Conservation (phyloP, 257 asterid species). For the Gentiana dahurica region DNA sequence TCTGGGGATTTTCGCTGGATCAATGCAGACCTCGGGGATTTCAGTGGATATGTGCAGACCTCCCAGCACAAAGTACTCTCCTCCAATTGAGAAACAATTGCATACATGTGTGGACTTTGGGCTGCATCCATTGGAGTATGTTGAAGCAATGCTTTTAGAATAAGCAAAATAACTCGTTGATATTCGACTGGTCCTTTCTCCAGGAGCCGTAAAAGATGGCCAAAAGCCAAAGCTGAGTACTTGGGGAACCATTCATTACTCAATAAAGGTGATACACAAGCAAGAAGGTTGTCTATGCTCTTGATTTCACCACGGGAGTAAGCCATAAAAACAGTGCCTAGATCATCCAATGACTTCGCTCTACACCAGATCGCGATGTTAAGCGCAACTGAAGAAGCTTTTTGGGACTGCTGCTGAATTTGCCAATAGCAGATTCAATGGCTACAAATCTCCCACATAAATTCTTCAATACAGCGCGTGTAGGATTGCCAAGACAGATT, state of each 20-base stretch:
- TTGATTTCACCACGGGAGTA: slow-evolving; percentile 74
- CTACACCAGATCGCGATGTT: slow-evolving; percentile 84
- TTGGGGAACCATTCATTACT: slow-evolving; percentile 96
- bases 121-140: slow-evolving; percentile 95
- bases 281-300: slow-evolving; percentile 77
- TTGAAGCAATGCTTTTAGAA: slow-evolving; percentile 92
- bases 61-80: slow-evolving; percentile 98
- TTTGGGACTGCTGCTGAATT: slow-evolving; percentile 53
- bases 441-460: too few species aligned
- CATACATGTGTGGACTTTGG: slow-evolving; percentile 97
- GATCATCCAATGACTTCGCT: slow-evolving; percentile 72
- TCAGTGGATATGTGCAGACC: slow-evolving; percentile 10
- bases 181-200: slow-evolving; percentile 92
- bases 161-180: slow-evolving; percentile 89
- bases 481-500: too few species aligned
- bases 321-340: slow-evolving; percentile 75
- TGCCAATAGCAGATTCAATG: too few species aligned
- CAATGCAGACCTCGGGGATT: too few species aligned
- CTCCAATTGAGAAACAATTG: slow-evolving; percentile 88
- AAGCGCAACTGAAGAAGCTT: slow-evolving; percentile 79
- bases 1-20: too few species aligned
- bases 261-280: slow-evolving; percentile 79
- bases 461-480: too few species aligned
- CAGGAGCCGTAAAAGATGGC: slow-evolving; percentile 76
- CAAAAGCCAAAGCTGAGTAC: slow-evolving; percentile 89